Evolutionary conservation across 2,329 filamentous ascomycete genomes (phyloP), one percentile per base, ranked within the genome.

Genomic region (Botrytis deweyae): DNA sequence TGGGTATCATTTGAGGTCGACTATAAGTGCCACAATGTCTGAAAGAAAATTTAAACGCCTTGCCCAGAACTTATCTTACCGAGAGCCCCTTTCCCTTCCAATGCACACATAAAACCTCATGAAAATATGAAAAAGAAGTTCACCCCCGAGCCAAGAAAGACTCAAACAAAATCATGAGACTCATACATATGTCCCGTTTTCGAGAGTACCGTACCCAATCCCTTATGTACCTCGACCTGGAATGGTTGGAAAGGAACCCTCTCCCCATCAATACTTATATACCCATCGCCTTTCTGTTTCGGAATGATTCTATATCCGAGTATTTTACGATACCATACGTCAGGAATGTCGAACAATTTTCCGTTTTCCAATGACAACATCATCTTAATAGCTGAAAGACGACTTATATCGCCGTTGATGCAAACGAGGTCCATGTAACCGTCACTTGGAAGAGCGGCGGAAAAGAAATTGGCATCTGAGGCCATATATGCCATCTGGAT

Each of bases 251-350:
- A 98, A 0, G 94, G 92, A 4, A 97, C 87, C 72, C 88, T 88
- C 83, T 99, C 96, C 55, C 96, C 96, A 80, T 98, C 96, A 77
- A 99, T 94, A 81, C 94, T 97, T 81, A 99, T 97, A 81, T 93
- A 96, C 2, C 95, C 95, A 76, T 91, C 87, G 58, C 88, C 85
- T 78, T 91, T 87, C 76, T 91, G 84, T 71, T 89, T 90, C 0
- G 96, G 96, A 5, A 91, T 91, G 76, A 99, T 91, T 61, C 96
- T 88, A 81, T 96, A 98, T 0, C 92, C 96, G n/a, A 88, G 87
- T 6, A 98, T 88, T 82, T 99, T 99, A 78, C 91, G 89, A 82
- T 98, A 95, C 44, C 87, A 87, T 20, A 97, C 92, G 58, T 92
- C 87, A 0, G 90, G 87, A 80, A 92, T 90, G 80, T 97, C 93